Evolutionary conservation across 495 filamentous ascomycete genomes (phyloP), one percentile per base, ranked within the genome.

Genomic region (Penicillium macrosclerotiorum): DNA sequence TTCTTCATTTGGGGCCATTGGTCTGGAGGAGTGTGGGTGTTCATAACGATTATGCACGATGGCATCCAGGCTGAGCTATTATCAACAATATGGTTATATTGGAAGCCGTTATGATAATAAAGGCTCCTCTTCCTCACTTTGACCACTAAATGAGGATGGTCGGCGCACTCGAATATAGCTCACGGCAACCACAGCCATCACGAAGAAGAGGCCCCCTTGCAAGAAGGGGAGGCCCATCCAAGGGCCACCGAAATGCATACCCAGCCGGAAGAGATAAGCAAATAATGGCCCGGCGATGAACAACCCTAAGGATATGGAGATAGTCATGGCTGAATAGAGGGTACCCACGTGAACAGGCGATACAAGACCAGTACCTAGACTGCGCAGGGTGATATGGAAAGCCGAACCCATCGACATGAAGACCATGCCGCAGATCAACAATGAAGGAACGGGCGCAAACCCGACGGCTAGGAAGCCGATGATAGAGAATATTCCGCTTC

Each of bases 221-320:
- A 67, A 25, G 44, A 64, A 69, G 7, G 65, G 65, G 1, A 68
- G 44, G 8, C 65, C 65, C 43, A 63, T 39, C 65, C 65, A 68
- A 0, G 36, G 47, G 39, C 60, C 46, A 8, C 67, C 69, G 8
- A 67, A 39, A 42, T 65, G 65, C 61, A 74, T 61, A 8, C 68
- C 71, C 36, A 60, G 44, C 4, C 55, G 54, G 51, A 73, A 74
- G 3, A 59, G 47, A 16, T 61, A 58, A 17, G 60, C 58, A n/a
- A 73, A 57, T 8, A 69, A 31, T 3, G 71, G 71, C 1, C 66
- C 60, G 1, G 68, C 52, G 23, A 71, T 22, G 18, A 73, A 33
- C 8, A 40, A 41, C 1, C 69, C 68, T 2, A 67, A 23, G 8
- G 59, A 49, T 30, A 63, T 52, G 9, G 66, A 49, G 23, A 72